Percentiles rank a stretch among this genome's conserved stretches.
Conservation (phyloP, 2,329 filamentous ascomycete genomes). For the Fusarium illudens region DNA sequence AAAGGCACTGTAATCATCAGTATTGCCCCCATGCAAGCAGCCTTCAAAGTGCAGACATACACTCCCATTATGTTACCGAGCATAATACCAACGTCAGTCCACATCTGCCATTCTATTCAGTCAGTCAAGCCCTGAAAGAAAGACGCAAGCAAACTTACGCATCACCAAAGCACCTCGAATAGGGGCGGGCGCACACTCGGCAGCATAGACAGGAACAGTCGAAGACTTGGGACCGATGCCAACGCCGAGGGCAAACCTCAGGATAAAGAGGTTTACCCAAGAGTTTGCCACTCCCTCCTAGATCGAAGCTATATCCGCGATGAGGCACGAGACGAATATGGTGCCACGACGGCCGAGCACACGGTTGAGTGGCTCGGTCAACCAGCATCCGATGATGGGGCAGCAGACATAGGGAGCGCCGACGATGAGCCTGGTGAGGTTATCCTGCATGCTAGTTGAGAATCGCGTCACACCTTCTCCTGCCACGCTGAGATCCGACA, state of each 20-base stretch:
- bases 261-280: background rate
- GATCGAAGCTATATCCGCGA: background rate
- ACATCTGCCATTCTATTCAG: background rate
- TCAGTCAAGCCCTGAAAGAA: accelerated
- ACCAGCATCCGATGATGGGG: slow-evolving; percentile 2
- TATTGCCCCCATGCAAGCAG: background rate
- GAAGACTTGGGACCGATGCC: background rate
- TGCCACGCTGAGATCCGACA: background rate
- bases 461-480: background rate
- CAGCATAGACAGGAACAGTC: slow-evolving; percentile 1
- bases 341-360: background rate
- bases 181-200: background rate
- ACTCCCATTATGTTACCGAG: slow-evolving; percentile 3
- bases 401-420: background rate
- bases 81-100: background rate
- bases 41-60: background rate
- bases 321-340: background rate
- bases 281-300: background rate
- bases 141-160: background rate
- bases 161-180: background rate
- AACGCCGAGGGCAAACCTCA: background rate
- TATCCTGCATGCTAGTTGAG: background rate
- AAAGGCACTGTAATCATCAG: background rate
- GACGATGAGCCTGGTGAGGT: background rate
- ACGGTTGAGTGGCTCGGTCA: background rate